Percentiles rank a stretch among this genome's conserved stretches.
phyloP scores from a whole-genome alignment of 441 rosid species.

The Adansonia gregorii region DNA sequence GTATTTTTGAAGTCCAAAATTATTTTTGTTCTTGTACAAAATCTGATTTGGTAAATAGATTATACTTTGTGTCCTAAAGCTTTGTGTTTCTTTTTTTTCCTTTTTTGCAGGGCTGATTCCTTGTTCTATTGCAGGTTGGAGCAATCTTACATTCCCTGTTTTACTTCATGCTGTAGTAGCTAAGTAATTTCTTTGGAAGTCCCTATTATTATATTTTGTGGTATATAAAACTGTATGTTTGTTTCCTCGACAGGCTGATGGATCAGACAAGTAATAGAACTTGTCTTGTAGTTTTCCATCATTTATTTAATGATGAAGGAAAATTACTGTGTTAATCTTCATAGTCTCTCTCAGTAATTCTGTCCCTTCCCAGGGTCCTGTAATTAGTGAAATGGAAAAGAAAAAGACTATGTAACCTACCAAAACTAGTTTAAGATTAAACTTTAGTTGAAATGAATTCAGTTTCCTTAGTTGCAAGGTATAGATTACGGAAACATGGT shows the following conservation, averaged over 20 bases:
- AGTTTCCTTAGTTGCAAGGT: neutral
- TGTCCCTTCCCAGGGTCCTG: neutral
- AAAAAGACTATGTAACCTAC: neutral
- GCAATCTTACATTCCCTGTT: slow-evolving; percentile 13
- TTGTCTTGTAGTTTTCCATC: neutral
- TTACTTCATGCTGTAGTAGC: neutral
- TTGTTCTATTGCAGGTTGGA: slow-evolving; percentile 28
- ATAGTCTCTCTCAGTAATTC: neutral
- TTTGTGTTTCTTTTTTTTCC: neutral
- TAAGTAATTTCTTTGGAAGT: neutral
- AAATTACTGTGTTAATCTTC: neutral
- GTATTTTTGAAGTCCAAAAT: neutral
- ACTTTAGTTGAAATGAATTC: neutral
- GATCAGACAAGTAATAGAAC: neutral
- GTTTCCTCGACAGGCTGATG: neutral
- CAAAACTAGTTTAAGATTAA: neutral
- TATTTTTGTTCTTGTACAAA: neutral
- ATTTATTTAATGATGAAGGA: neutral
- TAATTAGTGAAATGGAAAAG: neutral
- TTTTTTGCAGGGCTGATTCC: neutral
- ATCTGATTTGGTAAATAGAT: neutral
- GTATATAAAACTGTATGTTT: neutral
- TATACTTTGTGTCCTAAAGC: neutral
- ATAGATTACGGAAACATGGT: neutral
- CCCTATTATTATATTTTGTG: neutral